Percentiles rank a stretch among this genome's conserved stretches.
phyloP scores from a whole-genome alignment of 768 basidiomycete genomes.

The Lactarius sanguifluus region DNA sequence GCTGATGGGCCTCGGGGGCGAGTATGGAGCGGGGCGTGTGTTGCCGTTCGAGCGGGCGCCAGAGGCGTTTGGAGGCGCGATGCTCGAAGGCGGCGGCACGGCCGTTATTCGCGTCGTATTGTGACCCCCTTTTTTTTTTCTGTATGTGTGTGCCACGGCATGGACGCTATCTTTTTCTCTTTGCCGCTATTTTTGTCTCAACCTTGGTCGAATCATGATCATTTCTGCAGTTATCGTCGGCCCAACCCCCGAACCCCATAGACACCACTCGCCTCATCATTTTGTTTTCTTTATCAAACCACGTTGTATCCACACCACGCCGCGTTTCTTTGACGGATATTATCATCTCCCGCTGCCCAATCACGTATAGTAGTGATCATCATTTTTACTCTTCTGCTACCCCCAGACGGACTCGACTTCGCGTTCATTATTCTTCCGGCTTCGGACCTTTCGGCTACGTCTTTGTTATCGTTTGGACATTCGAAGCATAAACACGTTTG shows the following conservation, averaged over 20 bases:
- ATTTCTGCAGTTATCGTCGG: background rate
- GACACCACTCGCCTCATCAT: background rate
- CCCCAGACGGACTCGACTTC: background rate
- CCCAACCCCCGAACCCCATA: background rate
- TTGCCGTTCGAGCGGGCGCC: conserved; percentile 57
- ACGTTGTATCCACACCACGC: background rate
- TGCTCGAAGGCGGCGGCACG: conserved; percentile 37
- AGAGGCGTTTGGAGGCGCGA: conserved; percentile 43
- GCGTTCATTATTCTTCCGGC: background rate
- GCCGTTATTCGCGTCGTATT: conserved; percentile 36
- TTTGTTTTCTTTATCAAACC: background rate
- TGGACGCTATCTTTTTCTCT: background rate
- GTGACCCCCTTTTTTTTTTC: conserved; percentile 15
- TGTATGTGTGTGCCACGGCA: background rate
- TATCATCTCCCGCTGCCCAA: background rate
- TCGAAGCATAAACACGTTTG: background rate
- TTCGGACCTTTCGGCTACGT: background rate
- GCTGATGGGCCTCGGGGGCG: conserved; percentile 36
- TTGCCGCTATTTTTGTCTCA: background rate
- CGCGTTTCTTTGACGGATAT: background rate
- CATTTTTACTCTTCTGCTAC: background rate
- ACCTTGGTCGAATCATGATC: background rate
- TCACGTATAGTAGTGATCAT: background rate
- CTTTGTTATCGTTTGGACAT: background rate
- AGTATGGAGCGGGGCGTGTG: conserved; percentile 36